Percentiles rank a stretch among this genome's conserved stretches.
phyloP scores from a whole-genome alignment of 2,329 filamentous ascomycete genomes.

The Aspergillus eucalypticola region DNA sequence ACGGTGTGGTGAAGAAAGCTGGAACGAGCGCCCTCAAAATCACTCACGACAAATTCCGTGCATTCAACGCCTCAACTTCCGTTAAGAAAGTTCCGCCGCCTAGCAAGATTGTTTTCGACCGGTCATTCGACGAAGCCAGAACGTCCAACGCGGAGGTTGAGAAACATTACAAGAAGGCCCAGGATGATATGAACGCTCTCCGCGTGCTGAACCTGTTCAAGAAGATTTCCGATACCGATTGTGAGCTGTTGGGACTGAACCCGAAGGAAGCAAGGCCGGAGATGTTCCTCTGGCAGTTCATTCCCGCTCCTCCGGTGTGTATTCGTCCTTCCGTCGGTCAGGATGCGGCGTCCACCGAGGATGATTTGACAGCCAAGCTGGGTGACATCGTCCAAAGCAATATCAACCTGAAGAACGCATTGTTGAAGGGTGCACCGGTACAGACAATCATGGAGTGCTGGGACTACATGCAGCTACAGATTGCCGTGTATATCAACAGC shows the following conservation, averaged over 20 bases:
- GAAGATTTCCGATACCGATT: conserved; percentile 79
- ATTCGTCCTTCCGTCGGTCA: conserved; percentile 93
- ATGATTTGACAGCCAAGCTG: conserved; percentile 95
- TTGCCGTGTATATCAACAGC: conserved; percentile 98
- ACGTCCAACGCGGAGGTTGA: conserved; percentile 79
- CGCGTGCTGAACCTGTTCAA: conserved; percentile 89
- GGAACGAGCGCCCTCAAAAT: conserved; percentile 82
- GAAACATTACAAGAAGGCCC: conserved; percentile 85
- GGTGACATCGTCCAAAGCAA: conserved; percentile 94
- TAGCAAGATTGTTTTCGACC: conserved; percentile 81
- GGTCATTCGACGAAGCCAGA: conserved; percentile 78
- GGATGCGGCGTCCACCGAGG: conserved; percentile 89
- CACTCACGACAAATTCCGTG: conserved; percentile 86
- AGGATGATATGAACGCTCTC: conserved; percentile 91
- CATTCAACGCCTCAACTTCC: conserved; percentile 85
- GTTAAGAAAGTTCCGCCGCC: conserved; percentile 79
- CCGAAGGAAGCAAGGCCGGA: conserved; percentile 85
- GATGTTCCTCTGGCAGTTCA: conserved; percentile 96
- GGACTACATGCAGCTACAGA: conserved; percentile 93
- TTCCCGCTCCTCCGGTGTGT: conserved; percentile 90
- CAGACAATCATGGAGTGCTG: conserved; percentile 96
- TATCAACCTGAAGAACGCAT: conserved; percentile 76
- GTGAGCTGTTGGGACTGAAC: conserved; percentile 86
- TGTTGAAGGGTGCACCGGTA: conserved; percentile 80
- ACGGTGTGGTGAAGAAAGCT: conserved; percentile 89